phyloP scores from a whole-genome alignment of 2,329 filamentous ascomycete species.

The Colletotrichum sp. region DNA sequence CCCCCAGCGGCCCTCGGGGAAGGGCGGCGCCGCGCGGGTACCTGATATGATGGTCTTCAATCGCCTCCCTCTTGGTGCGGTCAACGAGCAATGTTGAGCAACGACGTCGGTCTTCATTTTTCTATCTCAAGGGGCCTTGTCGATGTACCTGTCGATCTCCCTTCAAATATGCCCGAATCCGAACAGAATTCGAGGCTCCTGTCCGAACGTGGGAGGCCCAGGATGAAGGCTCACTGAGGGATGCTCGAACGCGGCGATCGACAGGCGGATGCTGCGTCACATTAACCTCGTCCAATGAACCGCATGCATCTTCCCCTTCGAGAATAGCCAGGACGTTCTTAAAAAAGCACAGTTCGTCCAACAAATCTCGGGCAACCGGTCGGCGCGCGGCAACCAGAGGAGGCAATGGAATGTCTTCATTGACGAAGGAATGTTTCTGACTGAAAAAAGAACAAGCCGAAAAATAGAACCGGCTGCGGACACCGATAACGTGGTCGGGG shows the following conservation, averaged over 20 bases:
- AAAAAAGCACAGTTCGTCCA: not conserved
- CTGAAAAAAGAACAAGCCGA: not conserved
- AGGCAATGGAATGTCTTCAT: not conserved
- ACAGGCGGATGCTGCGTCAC: not conserved
- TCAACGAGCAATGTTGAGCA: not conserved
- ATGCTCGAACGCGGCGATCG: slow-evolving; percentile 17
- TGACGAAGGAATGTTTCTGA: slow-evolving; percentile 1
- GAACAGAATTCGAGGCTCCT: not conserved
- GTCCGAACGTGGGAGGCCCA: not conserved
- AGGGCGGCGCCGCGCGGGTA: not conserved
- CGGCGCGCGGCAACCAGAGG: slow-evolving; percentile 2
- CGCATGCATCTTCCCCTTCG: not conserved
- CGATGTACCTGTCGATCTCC: slow-evolving; percentile 18
- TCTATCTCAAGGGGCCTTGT: not conserved
- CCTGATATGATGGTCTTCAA: not conserved
- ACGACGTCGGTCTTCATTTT: not conserved
- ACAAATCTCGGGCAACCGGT: not conserved
- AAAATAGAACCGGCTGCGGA: not conserved
- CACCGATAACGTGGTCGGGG: not conserved
- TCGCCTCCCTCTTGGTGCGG: not conserved
- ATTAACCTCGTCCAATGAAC: not conserved
- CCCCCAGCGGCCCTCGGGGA: not conserved
- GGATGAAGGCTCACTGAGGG: not conserved
- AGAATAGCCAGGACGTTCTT: not conserved
- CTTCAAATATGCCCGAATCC: not conserved